Evolutionary conservation across 768 basidiomycete species (phyloP).

Genomic region (Collybiopsis luxurians): DNA sequence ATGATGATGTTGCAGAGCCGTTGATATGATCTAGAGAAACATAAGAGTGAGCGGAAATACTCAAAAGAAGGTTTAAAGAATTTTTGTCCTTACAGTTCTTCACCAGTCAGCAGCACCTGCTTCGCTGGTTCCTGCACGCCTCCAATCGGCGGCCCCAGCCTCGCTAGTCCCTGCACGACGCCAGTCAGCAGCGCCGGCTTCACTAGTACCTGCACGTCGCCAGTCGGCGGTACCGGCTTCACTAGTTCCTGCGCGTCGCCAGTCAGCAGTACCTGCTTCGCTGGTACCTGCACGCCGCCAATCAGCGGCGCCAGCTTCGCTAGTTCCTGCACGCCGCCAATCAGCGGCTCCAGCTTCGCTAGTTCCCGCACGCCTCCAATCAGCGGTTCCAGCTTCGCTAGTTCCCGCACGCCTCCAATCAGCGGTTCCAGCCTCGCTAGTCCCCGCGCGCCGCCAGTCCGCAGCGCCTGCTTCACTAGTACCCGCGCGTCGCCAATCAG

Average conservation of each 20-base stretch:
- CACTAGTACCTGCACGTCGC: not conserved
- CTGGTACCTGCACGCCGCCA: not conserved
- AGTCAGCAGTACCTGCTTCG: not conserved
- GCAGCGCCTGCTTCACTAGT: constrained; percentile 1
- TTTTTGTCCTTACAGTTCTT: no score
- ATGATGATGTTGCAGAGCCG: not conserved
- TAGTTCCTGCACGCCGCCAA: not conserved
- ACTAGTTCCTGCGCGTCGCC: not conserved
- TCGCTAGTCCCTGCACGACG: not conserved
- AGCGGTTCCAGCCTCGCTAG: not conserved
- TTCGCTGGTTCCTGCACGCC: not conserved
- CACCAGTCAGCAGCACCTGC: not conserved
- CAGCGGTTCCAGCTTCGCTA: not conserved
- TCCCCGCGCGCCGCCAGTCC: not conserved
- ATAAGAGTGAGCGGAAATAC: no score
- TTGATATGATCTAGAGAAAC: no score
- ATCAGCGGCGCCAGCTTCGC: not conserved
- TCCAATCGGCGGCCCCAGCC: not conserved
- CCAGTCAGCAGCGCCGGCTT: not conserved
- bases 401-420: not conserved
- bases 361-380: not conserved
- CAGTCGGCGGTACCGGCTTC: constrained; percentile 1
- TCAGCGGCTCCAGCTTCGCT: not conserved
- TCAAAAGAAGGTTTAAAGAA: no score
- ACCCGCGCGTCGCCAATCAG: not conserved